phyloP scores from a whole-genome alignment of 176 grass and related monocot genomes.

The Aechmea fasciata region DNA sequence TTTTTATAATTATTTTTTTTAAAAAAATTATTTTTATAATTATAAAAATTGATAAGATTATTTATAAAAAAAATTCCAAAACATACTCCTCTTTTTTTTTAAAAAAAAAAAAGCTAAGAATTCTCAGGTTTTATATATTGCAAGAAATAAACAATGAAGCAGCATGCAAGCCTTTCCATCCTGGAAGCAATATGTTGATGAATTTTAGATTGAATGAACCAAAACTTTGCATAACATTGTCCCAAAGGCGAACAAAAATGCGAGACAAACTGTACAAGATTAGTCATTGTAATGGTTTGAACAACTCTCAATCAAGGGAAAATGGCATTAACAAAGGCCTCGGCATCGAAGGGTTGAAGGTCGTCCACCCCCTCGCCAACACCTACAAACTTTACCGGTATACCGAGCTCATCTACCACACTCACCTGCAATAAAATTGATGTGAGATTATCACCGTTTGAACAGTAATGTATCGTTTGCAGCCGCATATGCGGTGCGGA shows the following conservation, averaged over 20 bases:
- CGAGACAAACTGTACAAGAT: background rate
- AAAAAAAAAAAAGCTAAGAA: no score
- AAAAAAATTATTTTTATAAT: no score
- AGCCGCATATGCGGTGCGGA: background rate
- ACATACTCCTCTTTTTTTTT: no score
- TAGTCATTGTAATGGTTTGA: background rate
- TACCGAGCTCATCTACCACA: constrained; percentile 90
- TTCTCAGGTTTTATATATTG: no score
- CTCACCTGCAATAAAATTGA: constrained; percentile 52
- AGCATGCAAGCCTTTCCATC: no score
- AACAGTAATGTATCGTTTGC: background rate
- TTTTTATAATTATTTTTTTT: no score
- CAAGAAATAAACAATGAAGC: no score
- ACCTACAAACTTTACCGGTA: constrained; percentile 89
- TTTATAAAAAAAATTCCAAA: no score
- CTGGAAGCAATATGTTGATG: no score
- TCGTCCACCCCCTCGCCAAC: constrained; percentile 93
- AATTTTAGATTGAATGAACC: background rate
- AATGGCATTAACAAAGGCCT: constrained; percentile 92
- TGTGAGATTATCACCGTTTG: background rate
- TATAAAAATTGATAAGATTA: no score
- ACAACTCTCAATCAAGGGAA: constrained; percentile 53
- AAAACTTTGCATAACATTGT: background rate
- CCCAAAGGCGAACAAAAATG: background rate
- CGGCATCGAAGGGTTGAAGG: constrained; percentile 85